These are phyloP conservation scores for Gentiana straminea DNA, from an alignment of 257 asterid species.

Conservation along the genomic window DNA sequence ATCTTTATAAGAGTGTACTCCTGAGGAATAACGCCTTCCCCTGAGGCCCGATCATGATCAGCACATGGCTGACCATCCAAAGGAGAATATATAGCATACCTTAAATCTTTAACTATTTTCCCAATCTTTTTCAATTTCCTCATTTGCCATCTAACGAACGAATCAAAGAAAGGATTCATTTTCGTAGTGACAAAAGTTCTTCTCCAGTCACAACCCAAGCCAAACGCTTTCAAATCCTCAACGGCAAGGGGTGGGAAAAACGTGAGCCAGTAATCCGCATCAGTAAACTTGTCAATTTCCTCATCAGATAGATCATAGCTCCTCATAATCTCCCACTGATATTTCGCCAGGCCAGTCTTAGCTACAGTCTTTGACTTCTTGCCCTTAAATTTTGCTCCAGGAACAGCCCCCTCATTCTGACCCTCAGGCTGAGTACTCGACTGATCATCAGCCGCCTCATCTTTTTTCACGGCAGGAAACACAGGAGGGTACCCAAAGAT, in stretches of 20 bases:
- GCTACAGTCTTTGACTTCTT: constrained; percentile 88
- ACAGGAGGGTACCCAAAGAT: constrained; percentile 74
- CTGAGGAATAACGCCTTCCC: constrained; percentile 94
- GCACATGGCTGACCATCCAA: constrained; percentile 97
- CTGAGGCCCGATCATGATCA: constrained; percentile 93
- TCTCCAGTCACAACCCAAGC: constrained; percentile 98
- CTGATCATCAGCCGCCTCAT: constrained; percentile 27
- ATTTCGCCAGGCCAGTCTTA: constrained; percentile 58
- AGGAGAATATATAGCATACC: constrained; percentile 74
- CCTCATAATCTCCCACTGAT: constrained; percentile 93
- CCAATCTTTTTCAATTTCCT: constrained; percentile 65
- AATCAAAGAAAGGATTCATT: constrained; percentile 65
- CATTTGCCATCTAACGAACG: constrained; percentile 91
- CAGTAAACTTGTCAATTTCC: constrained; percentile 59
- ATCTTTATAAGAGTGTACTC: constrained; percentile 90
- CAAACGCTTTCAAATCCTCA: constrained; percentile 84
- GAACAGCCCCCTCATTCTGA: constrained; percentile 38
- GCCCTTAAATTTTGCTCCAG: constrained; percentile 74
- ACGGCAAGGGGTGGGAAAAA: constrained; percentile 87
- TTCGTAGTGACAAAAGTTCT: constrained; percentile 81
- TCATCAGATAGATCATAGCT: constrained; percentile 67
- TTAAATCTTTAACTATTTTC: constrained; percentile 76
- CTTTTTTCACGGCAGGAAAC: constrained; percentile 57
- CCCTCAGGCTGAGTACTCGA: constrained; percentile 37
- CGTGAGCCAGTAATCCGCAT: constrained; percentile 72